Percentiles rank a stretch among this genome's conserved stretches.
Evolutionary conservation across 768 basidiomycete genomes (phyloP).

Genomic region (Mycena pura): DNA sequence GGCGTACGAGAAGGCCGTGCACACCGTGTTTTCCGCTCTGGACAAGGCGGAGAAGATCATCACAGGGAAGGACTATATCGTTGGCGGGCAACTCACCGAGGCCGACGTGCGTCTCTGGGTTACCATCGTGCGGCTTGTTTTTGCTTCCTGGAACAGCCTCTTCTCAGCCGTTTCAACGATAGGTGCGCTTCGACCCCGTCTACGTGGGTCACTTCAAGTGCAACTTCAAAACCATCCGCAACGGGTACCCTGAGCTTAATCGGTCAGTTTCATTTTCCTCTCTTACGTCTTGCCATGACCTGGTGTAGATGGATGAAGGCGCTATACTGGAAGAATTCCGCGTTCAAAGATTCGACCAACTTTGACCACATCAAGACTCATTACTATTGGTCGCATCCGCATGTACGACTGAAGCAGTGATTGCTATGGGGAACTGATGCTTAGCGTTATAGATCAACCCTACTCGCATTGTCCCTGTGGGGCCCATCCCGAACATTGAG

Average conservation of each 20-base stretch:
- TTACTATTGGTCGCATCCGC: constrained; percentile 70
- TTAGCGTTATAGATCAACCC: constrained; percentile 71
- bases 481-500: constrained; percentile 73
- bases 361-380: constrained; percentile 88
- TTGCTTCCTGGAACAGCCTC: too few species aligned
- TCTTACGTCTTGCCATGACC: not conserved
- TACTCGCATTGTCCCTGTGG: constrained; percentile 74
- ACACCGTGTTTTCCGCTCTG: constrained; percentile 76
- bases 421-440: not conserved
- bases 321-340: constrained; percentile 89
- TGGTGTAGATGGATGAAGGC: constrained; percentile 75
- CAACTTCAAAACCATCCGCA: constrained; percentile 84
- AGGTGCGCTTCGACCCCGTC: constrained; percentile 90
- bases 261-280: constrained; percentile 42
- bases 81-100: constrained; percentile 85
- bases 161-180: not conserved
- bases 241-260: constrained; percentile 87
- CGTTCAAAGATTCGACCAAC: constrained; percentile 87
- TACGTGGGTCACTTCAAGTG: constrained; percentile 96
- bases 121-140: constrained; percentile 72
- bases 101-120: constrained; percentile 89
- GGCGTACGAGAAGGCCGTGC: constrained; percentile 83
- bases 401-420: not conserved
- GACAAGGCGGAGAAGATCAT: constrained; percentile 83
- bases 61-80: constrained; percentile 79